Conservation (phyloP, 2,329 filamentous ascomycete species). For the Colletotrichum sp. region DNA sequence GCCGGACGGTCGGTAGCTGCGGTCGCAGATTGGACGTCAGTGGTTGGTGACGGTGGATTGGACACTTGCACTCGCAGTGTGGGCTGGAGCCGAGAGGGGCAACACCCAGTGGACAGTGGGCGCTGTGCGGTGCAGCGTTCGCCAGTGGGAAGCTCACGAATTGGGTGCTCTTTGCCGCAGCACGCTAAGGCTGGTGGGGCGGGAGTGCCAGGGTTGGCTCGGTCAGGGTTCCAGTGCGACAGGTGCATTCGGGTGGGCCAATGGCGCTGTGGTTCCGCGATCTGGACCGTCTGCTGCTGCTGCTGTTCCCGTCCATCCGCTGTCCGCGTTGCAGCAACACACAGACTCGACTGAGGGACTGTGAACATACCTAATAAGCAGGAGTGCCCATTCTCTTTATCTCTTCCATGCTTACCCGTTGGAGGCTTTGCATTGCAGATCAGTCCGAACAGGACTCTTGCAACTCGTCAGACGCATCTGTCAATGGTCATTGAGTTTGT, state of each 20-base stretch:
- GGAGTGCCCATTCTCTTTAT: not conserved
- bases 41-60: constrained; percentile 12
- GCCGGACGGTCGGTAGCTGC: constrained; percentile 5
- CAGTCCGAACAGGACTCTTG: not conserved
- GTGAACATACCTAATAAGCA: not conserved
- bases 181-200: not conserved
- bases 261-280: not conserved
- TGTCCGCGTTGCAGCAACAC: not conserved
- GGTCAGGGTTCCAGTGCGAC: not conserved
- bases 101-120: not conserved
- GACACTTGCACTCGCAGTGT: not conserved
- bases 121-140: not conserved
- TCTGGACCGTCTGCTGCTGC: not conserved
- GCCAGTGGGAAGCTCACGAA: not conserved
- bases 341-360: not conserved
- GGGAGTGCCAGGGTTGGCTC: not conserved
- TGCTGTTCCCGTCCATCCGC: not conserved
- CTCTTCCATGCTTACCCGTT: not conserved
- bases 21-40: constrained; percentile 12
- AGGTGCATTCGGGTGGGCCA: not conserved
- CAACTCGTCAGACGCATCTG: not conserved
- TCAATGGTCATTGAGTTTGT: not conserved
- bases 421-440: not conserved
- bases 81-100: constrained; percentile 12
- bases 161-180: constrained; percentile 1